Percentiles rank a stretch among this genome's conserved stretches.
These are phyloP conservation scores for Fereydounia khargensis DNA, from an alignment of 1,284 basidiomycete species.

Conservation along the genomic window DNA sequence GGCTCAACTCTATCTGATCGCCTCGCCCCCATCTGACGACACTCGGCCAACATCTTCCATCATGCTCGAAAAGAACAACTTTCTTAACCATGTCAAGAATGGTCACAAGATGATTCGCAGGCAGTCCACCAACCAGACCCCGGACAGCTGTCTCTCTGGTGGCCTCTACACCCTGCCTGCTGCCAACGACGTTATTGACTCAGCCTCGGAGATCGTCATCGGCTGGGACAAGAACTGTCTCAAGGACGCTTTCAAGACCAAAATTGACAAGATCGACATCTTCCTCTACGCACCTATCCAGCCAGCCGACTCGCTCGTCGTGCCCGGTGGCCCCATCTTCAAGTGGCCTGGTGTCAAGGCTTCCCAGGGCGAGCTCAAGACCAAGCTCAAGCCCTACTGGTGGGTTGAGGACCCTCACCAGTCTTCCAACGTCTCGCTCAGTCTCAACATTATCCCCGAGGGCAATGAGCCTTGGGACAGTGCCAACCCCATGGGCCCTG, in stretches of 20 bases:
- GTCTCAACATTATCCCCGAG: slow-evolving; percentile 52
- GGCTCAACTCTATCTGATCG: neutral
- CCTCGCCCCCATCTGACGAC: neutral
- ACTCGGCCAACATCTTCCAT: neutral
- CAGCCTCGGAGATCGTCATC: slow-evolving; percentile 35
- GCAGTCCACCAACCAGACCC: slow-evolving; percentile 28
- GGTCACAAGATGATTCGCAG: neutral
- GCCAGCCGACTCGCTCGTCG: slow-evolving; percentile 16
- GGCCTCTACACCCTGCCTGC: slow-evolving; percentile 40
- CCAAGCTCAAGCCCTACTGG: slow-evolving; percentile 46
- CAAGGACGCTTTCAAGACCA: slow-evolving; percentile 20
- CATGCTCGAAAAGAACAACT: neutral
- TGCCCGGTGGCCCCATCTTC: slow-evolving; percentile 43
- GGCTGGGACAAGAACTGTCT: slow-evolving; percentile 44
- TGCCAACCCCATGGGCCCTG: slow-evolving; percentile 46
- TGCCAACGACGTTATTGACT: slow-evolving; percentile 16
- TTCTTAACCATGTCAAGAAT: neutral
- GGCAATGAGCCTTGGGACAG: slow-evolving; percentile 56
- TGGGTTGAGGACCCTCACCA: slow-evolving; percentile 40
- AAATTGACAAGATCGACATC: too few species aligned
- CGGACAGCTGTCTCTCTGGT: slow-evolving; percentile 34
- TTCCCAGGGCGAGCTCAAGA: slow-evolving; percentile 18
- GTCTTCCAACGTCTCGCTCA: slow-evolving; percentile 32
- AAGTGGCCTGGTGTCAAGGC: slow-evolving; percentile 43
- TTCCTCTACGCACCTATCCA: slow-evolving; percentile 53